Evolutionary conservation across 495 filamentous ascomycete genomes (phyloP).

Genomic region (Cercophora sp.): DNA sequence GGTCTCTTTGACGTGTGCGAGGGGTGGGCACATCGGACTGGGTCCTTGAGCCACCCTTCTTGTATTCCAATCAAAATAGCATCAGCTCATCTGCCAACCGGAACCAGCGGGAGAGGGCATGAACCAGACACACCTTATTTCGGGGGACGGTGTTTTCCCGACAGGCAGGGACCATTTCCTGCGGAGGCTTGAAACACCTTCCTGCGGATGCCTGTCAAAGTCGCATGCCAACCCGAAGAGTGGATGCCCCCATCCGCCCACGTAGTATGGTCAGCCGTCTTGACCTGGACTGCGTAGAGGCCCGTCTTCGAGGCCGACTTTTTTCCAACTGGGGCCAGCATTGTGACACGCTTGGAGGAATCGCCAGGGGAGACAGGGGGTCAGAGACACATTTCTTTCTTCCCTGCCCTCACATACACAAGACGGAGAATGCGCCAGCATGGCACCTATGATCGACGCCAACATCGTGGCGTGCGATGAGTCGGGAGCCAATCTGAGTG

Average conservation of each 20-base stretch:
- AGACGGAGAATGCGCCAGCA: slow-evolving; percentile 22
- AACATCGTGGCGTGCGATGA: slow-evolving; percentile 33
- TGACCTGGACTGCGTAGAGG: slow-evolving; percentile 21
- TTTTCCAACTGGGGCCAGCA: slow-evolving; percentile 11
- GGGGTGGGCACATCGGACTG: slow-evolving; percentile 22
- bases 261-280: slow-evolving; percentile 19
- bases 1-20: too few relatives aligned
- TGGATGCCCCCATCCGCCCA: slow-evolving; percentile 11
- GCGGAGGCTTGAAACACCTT: slow-evolving; percentile 6
- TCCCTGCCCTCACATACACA: slow-evolving; percentile 15
- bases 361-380: slow-evolving; percentile 13
- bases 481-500: slow-evolving; percentile 30
- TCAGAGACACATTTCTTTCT: slow-evolving; percentile 19
- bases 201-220: slow-evolving; percentile 18
- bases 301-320: background rate
- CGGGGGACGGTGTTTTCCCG: slow-evolving; percentile 12
- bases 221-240: slow-evolving; percentile 12
- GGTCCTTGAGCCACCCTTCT: slow-evolving; percentile 3
- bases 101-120: slow-evolving; percentile 18
- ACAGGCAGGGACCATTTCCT: slow-evolving; percentile 16
- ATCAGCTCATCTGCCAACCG: slow-evolving; percentile 18
- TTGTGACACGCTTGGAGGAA: slow-evolving; percentile 15
- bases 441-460: slow-evolving; percentile 33
- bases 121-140: slow-evolving; percentile 11
- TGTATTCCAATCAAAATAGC: slow-evolving; percentile 24